Conservation (phyloP, 2,329 filamentous ascomycete genomes). For the Aspergillus floridensis region DNA sequence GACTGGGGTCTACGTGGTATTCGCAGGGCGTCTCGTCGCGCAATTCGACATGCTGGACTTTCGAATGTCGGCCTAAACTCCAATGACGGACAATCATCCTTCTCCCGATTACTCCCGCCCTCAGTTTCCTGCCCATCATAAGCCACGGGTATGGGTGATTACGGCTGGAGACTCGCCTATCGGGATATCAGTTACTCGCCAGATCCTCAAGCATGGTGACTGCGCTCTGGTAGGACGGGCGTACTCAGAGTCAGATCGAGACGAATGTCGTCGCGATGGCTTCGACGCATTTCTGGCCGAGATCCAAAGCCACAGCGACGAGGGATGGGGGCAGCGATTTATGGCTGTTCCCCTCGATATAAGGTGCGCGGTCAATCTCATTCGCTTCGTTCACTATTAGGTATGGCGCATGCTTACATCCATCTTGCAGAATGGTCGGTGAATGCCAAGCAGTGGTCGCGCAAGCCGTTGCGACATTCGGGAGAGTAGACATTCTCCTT, state of each 20-base stretch:
- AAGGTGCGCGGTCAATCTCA: slow-evolving; percentile 37
- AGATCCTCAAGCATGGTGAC: slow-evolving; percentile 86
- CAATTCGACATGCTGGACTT: slow-evolving; percentile 28
- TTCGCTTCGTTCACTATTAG: background rate
- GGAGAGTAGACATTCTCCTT: slow-evolving; percentile 82
- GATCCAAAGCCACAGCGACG: slow-evolving; percentile 57
- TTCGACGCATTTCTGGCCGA: slow-evolving; percentile 75
- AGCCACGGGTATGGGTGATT: slow-evolving; percentile 87
- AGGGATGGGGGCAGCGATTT: slow-evolving; percentile 79
- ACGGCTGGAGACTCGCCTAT: slow-evolving; percentile 84
- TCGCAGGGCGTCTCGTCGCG: slow-evolving; percentile 13
- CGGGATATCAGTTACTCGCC: slow-evolving; percentile 74
- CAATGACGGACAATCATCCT: slow-evolving; percentile 38
- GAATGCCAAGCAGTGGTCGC: slow-evolving; percentile 85
- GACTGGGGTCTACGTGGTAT: background rate
- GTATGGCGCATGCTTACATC: slow-evolving; percentile 14
- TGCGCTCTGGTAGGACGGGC: slow-evolving; percentile 82
- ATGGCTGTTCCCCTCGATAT: slow-evolving; percentile 60
- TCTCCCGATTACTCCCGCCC: slow-evolving; percentile 33
- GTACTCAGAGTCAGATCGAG: slow-evolving; percentile 70
- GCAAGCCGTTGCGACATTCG: slow-evolving; percentile 80
- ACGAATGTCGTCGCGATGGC: slow-evolving; percentile 71
- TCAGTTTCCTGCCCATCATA: slow-evolving; percentile 60
- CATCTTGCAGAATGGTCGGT: slow-evolving; percentile 50
- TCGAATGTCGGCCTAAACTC: slow-evolving; percentile 22